Evolutionary conservation across 2,329 filamentous ascomycete genomes (phyloP).

Genomic region (Periconia sp.): DNA sequence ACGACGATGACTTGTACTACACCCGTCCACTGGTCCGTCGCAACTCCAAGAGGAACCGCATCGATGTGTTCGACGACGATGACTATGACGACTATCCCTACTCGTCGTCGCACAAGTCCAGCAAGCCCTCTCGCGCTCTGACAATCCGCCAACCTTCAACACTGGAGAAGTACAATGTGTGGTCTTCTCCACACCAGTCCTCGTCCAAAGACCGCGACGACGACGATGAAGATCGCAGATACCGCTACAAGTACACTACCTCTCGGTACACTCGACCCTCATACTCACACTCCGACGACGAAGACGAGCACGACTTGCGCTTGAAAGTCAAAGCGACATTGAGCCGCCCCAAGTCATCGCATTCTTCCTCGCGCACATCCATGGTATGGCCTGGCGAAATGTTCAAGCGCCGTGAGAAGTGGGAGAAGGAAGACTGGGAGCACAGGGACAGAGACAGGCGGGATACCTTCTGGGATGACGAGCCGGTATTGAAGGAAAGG

Average conservation of each 20-base stretch:
- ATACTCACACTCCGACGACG: constrained; percentile 5
- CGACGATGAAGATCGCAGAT: constrained; percentile 11
- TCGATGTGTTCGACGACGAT: constrained; percentile 29
- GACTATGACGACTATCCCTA: constrained; percentile 40
- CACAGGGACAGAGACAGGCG: constrained; percentile 24
- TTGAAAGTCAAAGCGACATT: constrained; percentile 29
- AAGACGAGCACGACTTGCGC: constrained; percentile 20
- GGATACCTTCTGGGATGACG: constrained; percentile 20
- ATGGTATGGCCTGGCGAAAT: constrained; percentile 26
- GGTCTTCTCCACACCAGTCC: constrained; percentile 16
- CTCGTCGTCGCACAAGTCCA: constrained; percentile 20
- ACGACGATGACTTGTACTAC: constrained; percentile 17
- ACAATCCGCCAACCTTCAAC: constrained; percentile 34
- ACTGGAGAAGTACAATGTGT: constrained; percentile 42
- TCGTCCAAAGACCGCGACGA: constrained; percentile 20
- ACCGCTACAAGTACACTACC: constrained; percentile 19
- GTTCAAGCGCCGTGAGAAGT: constrained; percentile 32
- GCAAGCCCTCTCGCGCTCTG: constrained; percentile 31
- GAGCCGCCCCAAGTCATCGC: constrained; percentile 22
- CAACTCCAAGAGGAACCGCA: constrained; percentile 32
- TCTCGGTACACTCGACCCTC: constrained; percentile 7
- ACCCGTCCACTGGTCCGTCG: constrained; percentile 25
- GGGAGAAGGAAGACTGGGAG: constrained; percentile 34
- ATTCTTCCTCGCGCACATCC: constrained; percentile 14
- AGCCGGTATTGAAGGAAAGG: constrained; percentile 20